phyloP scores from a whole-genome alignment of 1,284 basidiomycete genomes.

The Clitocybe nebularis region DNA sequence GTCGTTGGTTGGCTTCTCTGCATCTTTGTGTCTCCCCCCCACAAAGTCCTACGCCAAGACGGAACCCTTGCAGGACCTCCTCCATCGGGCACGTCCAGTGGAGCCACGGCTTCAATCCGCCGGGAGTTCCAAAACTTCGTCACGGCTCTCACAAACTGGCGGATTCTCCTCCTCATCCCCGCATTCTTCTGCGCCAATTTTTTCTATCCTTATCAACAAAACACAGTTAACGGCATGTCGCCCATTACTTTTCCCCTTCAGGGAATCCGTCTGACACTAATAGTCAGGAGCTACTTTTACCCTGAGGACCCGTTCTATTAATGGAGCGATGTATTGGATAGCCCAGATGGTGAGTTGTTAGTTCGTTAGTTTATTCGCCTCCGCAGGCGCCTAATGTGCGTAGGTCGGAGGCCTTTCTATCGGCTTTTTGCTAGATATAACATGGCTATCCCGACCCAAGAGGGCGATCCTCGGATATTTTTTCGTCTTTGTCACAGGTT shows the following conservation, averaged over 20 bases:
- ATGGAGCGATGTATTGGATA: constrained; percentile 27
- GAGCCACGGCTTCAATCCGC: constrained; percentile 15
- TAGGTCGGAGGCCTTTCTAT: constrained; percentile 23
- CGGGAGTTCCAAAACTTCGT: constrained; percentile 19
- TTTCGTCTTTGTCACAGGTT: constrained; percentile 22
- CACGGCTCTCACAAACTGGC: constrained; percentile 21
- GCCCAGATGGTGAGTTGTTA: constrained; percentile 21
- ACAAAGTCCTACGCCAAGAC: constrained; percentile 22
- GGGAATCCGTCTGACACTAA: background rate
- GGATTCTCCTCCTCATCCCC: constrained; percentile 23
- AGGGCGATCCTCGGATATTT: constrained; percentile 22
- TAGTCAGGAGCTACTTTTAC: constrained; percentile 22
- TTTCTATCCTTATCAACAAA: constrained; percentile 27
- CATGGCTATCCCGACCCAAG: constrained; percentile 21
- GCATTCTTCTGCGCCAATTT: constrained; percentile 27
- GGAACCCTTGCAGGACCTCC: constrained; percentile 20
- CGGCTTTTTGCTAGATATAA: constrained; percentile 23
- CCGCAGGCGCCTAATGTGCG: background rate
- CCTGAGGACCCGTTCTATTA: constrained; percentile 23
- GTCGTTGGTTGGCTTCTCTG: constrained; percentile 23
- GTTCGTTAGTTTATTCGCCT: background rate
- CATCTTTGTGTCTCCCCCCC: constrained; percentile 19
- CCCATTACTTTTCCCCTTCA: background rate
- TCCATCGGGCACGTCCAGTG: constrained; percentile 10
- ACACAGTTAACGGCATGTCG: constrained; percentile 21